Percentiles rank a stretch among this genome's conserved stretches.
phyloP scores from a whole-genome alignment of 768 basidiomycete species.

The Pleurotus ostreatus region DNA sequence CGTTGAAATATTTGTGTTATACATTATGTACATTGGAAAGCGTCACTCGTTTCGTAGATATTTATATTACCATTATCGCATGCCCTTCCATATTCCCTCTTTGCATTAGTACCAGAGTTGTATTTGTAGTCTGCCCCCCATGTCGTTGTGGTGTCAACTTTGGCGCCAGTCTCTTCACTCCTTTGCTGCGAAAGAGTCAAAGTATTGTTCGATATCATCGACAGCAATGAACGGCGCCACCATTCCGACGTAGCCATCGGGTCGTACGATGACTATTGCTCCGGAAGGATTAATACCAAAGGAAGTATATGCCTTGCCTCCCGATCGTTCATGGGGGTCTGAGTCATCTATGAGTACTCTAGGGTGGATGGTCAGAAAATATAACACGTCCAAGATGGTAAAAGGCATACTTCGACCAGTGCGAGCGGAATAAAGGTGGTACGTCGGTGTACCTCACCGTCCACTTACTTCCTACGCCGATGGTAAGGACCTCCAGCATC shows the following conservation, averaged over 20 bases:
- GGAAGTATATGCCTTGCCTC: slow-evolving; percentile 52
- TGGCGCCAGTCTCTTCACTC: not conserved
- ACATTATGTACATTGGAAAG: too few relatives aligned
- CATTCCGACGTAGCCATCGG: slow-evolving; percentile 63
- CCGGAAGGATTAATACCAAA: slow-evolving; percentile 50
- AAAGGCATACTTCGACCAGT: slow-evolving; percentile 55
- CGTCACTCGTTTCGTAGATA: not conserved
- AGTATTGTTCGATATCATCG: slow-evolving; percentile 39
- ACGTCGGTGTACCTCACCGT: slow-evolving; percentile 40
- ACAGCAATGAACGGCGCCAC: slow-evolving; percentile 47
- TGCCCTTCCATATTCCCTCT: not conserved
- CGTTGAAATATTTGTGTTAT: not conserved
- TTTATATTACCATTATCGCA: not conserved
- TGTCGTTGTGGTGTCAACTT: not conserved
- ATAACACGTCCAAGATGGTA: not conserved
- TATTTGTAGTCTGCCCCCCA: not conserved
- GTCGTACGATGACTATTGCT: slow-evolving; percentile 52
- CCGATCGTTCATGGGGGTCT: slow-evolving; percentile 36
- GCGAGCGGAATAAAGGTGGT: slow-evolving; percentile 41
- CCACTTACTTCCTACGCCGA: slow-evolving; percentile 33
- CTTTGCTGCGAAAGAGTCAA: slow-evolving; percentile 18
- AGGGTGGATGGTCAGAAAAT: not conserved
- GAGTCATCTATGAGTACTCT: slow-evolving; percentile 62
- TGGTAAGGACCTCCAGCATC: slow-evolving; percentile 40
- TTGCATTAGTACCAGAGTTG: not conserved